Conservation (phyloP, 805 yeast species). For the Barnettozyma populi region DNA sequence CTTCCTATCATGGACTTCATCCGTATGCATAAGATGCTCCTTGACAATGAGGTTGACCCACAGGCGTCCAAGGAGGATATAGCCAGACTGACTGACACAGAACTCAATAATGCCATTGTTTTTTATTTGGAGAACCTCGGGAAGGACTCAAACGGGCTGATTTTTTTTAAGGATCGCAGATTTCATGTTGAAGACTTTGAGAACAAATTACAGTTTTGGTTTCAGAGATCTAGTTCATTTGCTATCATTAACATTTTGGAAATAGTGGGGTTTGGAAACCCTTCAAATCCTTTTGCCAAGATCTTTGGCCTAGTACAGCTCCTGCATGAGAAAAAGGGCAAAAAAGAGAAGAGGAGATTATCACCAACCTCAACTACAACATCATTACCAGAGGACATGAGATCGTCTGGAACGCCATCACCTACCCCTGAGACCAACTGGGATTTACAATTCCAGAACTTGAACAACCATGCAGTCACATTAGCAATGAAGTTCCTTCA, state of each 20-base stretch:
- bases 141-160: slow-evolving; percentile 52
- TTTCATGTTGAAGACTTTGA: slow-evolving; percentile 22
- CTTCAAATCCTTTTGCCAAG: slow-evolving; percentile 70
- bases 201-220: slow-evolving; percentile 55
- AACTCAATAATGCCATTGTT: slow-evolving; percentile 5
- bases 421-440: slow-evolving; percentile 1
- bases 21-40: slow-evolving; percentile 23
- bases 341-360: slow-evolving; percentile 52
- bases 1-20: slow-evolving; percentile 27
- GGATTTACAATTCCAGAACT: slow-evolving; percentile 6
- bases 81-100: slow-evolving; percentile 43
- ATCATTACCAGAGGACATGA: slow-evolving; percentile 1
- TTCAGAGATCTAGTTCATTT: slow-evolving; percentile 68
- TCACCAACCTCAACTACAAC: slow-evolving; percentile 9
- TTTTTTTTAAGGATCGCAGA: slow-evolving; percentile 43
- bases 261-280: slow-evolving; percentile 72
- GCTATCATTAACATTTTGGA: slow-evolving; percentile 74
- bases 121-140: slow-evolving; percentile 10
- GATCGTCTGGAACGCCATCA: neutral
- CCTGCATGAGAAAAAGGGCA: slow-evolving; percentile 63
- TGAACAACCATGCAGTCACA: slow-evolving; percentile 52
- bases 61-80: slow-evolving; percentile 41
- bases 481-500: slow-evolving; percentile 62
- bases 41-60: slow-evolving; percentile 28
- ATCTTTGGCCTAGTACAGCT: slow-evolving; percentile 69